These are phyloP conservation scores for Avena insularis DNA, from an alignment of 176 grass and related monocot species.

Conservation along the genomic window DNA sequence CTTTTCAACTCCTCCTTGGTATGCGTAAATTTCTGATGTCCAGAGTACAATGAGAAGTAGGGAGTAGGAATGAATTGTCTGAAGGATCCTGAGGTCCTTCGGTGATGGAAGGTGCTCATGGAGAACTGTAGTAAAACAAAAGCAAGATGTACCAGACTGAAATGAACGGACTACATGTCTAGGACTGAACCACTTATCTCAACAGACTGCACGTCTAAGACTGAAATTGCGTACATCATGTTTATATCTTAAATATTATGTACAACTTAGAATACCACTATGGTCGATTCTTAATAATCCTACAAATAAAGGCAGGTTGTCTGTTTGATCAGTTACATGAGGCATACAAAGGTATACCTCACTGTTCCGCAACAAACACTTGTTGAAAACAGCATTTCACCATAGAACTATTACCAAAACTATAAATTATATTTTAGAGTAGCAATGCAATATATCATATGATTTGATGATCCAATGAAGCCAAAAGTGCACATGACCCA, in stretches of 20 bases:
- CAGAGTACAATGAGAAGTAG: neutral
- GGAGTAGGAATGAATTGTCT: neutral
- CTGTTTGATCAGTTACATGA: slow-evolving; percentile 18
- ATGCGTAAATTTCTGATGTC: neutral
- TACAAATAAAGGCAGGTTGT: slow-evolving; percentile 6
- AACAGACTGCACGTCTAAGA: slow-evolving; percentile 16
- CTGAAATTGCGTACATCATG: neutral
- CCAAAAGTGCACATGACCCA: neutral
- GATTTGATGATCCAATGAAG: neutral
- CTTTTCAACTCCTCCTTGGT: neutral
- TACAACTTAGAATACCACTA: neutral
- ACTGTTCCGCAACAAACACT: neutral
- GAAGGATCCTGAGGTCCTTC: slow-evolving; percentile 19
- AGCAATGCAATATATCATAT: slow-evolving; percentile 12
- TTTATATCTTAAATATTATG: slow-evolving; percentile 33
- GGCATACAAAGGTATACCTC: neutral
- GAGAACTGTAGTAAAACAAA: slow-evolving; percentile 15
- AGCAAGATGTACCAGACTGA: neutral
- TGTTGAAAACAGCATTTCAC: slow-evolving; percentile 16
- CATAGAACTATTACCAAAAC: neutral
- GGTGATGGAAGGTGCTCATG: slow-evolving; percentile 1
- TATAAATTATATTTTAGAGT: neutral
- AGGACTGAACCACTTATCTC: neutral
- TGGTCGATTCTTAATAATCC: neutral
- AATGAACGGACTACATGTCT: slow-evolving; percentile 18